Evolutionary conservation across 306 rosid genomes (phyloP).

Genomic region (Styphnolobium japonicum): DNA sequence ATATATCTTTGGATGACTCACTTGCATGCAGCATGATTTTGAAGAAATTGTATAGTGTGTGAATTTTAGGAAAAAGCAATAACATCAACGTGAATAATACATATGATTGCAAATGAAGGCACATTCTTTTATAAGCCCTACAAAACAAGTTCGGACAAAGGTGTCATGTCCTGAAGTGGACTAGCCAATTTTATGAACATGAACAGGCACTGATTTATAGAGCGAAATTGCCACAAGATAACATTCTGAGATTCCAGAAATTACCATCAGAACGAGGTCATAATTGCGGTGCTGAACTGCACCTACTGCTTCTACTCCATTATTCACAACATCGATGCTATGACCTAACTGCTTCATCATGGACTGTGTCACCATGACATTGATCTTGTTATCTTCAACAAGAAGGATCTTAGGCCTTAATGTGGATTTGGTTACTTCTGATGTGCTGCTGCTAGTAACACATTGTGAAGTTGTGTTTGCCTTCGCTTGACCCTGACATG

Average conservation of each 20-base stretch:
- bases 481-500: slow-evolving; percentile 43
- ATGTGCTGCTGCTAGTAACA: slow-evolving; percentile 14
- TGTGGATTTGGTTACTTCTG: slow-evolving; percentile 32
- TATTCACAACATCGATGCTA: slow-evolving; percentile 61
- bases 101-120: not conserved
- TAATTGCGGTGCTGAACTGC: slow-evolving; percentile 59
- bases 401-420: slow-evolving; percentile 67
- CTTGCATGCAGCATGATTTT: not conserved
- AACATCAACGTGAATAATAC: not conserved
- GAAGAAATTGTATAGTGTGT: not conserved
- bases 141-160: not conserved
- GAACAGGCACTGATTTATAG: not conserved
- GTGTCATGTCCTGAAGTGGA: too few relatives aligned
- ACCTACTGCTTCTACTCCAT: slow-evolving; percentile 74
- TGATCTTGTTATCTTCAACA: slow-evolving; percentile 84
- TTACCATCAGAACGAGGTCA: slow-evolving; percentile 73
- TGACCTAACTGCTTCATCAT: slow-evolving; percentile 90
- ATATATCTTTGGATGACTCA: too few relatives aligned
- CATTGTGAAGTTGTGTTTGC: slow-evolving; percentile 21
- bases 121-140: not conserved
- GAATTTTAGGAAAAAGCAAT: not conserved
- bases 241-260: not conserved
- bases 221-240: not conserved
- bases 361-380: slow-evolving; percentile 71
- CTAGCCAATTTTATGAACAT: not conserved